Evolutionary conservation across 2,329 filamentous ascomycete genomes (phyloP).

Genomic region (Nemania sp.): DNA sequence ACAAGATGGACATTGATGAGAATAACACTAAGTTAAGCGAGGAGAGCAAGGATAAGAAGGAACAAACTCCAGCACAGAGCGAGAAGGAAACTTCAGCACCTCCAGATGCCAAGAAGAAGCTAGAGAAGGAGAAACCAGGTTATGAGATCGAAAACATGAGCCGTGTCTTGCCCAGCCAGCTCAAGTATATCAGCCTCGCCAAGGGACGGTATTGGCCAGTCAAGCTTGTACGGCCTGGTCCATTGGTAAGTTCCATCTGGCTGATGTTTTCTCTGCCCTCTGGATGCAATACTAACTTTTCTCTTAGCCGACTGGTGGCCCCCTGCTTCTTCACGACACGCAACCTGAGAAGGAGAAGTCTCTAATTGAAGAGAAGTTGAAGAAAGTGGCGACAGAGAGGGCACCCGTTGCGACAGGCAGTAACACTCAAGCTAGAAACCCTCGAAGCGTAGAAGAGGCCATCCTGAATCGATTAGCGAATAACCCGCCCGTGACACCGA

Average conservation of each 20-base stretch:
- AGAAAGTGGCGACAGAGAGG: constrained; percentile 77
- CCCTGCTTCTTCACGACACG: constrained; percentile 89
- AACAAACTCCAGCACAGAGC: constrained; percentile 61
- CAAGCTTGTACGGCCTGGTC: constrained; percentile 59
- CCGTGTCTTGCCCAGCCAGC: constrained; percentile 88
- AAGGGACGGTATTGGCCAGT: constrained; percentile 93
- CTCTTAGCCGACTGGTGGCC: constrained; percentile 86
- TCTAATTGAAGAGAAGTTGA: constrained; percentile 90
- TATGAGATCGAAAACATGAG: constrained; percentile 98
- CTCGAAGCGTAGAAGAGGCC: constrained; percentile 52
- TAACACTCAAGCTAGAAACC: constrained; percentile 41
- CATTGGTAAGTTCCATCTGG: constrained; percentile 67
- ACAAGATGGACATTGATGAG: constrained; percentile 93
- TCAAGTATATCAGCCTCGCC: constrained; percentile 96
- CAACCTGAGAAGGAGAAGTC: constrained; percentile 81
- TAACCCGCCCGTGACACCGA: constrained; percentile 44
- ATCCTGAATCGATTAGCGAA: constrained; percentile 47
- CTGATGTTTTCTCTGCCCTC: neutral
- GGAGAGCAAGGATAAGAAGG: constrained; percentile 72
- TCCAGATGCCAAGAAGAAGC: constrained; percentile 83
- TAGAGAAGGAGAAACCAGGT: constrained; percentile 95
- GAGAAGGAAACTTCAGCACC: constrained; percentile 68
- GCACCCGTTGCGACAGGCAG: constrained; percentile 64
- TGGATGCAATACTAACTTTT: constrained; percentile 55
- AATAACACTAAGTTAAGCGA: constrained; percentile 65